These are phyloP conservation scores for Gynochthodes officinalis DNA, from an alignment of 257 asterid species.

Conservation along the genomic window DNA sequence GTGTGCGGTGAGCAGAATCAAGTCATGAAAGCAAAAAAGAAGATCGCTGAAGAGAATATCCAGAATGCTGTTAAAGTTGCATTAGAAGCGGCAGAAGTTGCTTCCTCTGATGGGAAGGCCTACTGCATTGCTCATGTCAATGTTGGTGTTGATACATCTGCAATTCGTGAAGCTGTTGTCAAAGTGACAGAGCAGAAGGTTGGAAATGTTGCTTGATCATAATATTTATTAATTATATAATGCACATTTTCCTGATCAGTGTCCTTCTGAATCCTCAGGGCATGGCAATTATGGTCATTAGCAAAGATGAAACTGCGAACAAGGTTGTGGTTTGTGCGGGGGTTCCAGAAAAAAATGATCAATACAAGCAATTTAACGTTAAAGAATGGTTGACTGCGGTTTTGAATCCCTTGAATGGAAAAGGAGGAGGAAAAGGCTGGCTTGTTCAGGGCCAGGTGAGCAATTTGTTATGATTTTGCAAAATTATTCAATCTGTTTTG, in stretches of 20 bases:
- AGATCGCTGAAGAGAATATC: slow-evolving; percentile 76
- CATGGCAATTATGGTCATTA: slow-evolving; percentile 76
- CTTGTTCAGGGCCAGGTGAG: slow-evolving; percentile 96
- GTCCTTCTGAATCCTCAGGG: slow-evolving; percentile 47
- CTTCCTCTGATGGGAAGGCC: slow-evolving; percentile 67
- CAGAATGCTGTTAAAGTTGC: slow-evolving; percentile 71
- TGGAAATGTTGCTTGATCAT: slow-evolving; percentile 9
- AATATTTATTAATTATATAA: neutral
- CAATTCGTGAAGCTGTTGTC: slow-evolving; percentile 97
- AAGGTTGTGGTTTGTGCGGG: slow-evolving; percentile 97
- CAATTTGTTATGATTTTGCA: neutral
- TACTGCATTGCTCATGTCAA: slow-evolving; percentile 66
- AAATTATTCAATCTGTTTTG: neutral
- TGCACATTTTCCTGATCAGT: neutral
- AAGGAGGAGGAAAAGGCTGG: slow-evolving; percentile 97
- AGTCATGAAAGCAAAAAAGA: slow-evolving; percentile 78
- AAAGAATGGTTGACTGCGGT: slow-evolving; percentile 80
- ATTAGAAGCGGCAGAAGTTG: slow-evolving; percentile 62
- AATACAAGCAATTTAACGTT: slow-evolving; percentile 55
- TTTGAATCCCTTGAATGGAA: slow-evolving; percentile 68
- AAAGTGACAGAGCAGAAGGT: slow-evolving; percentile 94
- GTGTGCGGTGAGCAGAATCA: slow-evolving; percentile 53
- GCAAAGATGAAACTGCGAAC: slow-evolving; percentile 62
- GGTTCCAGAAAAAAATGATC: slow-evolving; percentile 71
- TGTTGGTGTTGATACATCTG: slow-evolving; percentile 89